Evolutionary conservation across 176 grass and related monocot genomes (phyloP).

Genomic region (Typha latifolia): DNA sequence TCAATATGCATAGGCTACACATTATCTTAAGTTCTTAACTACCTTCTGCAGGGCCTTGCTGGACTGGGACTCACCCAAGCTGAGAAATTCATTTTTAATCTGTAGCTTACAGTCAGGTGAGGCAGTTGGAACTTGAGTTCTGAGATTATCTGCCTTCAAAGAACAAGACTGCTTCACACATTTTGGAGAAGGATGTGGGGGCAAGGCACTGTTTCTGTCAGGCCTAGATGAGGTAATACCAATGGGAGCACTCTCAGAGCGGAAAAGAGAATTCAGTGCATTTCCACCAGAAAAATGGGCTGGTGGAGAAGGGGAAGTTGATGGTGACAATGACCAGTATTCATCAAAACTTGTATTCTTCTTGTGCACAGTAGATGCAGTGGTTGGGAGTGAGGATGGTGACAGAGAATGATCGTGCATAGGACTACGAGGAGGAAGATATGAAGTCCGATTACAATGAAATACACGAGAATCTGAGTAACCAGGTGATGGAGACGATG

Average conservation of each 20-base stretch:
- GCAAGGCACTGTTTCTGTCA: conserved; percentile 19
- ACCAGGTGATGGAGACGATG: conserved; percentile 25
- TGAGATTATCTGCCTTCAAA: conserved; percentile 25
- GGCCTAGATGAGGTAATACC: neutral
- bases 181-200: conserved; percentile 33
- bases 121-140: conserved; percentile 11
- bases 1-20: neutral
- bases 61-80: conserved; percentile 19
- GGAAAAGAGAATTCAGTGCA: conserved; percentile 31
- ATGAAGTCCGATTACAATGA: neutral
- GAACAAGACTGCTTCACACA: conserved; percentile 11
- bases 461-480: conserved; percentile 17
- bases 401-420: conserved; percentile 17
- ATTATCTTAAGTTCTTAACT: neutral
- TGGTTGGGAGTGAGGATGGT: neutral
- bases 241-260: conserved; percentile 43
- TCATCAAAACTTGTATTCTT: conserved; percentile 33
- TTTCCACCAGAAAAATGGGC: conserved; percentile 21
- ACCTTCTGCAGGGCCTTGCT: conserved; percentile 37
- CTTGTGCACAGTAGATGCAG: conserved; percentile 18
- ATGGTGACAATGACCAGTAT: conserved; percentile 24
- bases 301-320: conserved; percentile 29
- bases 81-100: conserved; percentile 31
- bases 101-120: conserved; percentile 10
- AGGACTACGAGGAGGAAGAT: neutral